phyloP scores from a whole-genome alignment of 345 rosid genomes.

The Hibiscus syriacus region DNA sequence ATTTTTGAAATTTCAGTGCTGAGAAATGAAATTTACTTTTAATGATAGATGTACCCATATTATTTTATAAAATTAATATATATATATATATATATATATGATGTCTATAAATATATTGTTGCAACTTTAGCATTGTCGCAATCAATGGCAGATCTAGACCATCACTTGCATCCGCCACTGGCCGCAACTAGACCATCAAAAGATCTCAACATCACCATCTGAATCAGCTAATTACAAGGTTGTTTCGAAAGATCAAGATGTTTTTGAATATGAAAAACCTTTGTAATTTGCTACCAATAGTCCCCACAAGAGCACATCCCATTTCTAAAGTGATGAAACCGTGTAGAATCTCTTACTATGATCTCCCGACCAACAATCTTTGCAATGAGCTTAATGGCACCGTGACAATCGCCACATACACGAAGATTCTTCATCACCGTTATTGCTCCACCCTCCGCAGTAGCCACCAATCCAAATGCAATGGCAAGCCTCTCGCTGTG shows the following conservation, averaged over 20 bases:
- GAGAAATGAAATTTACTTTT: too few relatives aligned
- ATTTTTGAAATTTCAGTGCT: too few relatives aligned
- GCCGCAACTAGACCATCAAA: too few relatives aligned
- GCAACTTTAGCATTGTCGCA: too few relatives aligned
- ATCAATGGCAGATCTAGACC: too few relatives aligned
- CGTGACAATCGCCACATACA: constrained; percentile 57
- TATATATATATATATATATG: too few relatives aligned
- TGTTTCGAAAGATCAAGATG: not conserved
- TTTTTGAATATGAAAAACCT: not conserved
- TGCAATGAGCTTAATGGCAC: constrained; percentile 32
- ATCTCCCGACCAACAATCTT: constrained; percentile 29
- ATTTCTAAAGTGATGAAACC: constrained; percentile 15
- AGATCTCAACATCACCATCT: too few relatives aligned
- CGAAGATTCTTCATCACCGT: constrained; percentile 75
- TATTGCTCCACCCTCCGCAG: constrained; percentile 34
- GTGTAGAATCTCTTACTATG: constrained; percentile 14
- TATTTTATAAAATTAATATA: too few relatives aligned
- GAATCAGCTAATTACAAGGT: not conserved
- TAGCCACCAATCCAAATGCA: constrained; percentile 44
- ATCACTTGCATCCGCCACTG: too few relatives aligned
- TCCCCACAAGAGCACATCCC: constrained; percentile 14
- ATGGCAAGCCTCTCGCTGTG: constrained; percentile 71
- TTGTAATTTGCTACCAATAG: constrained; percentile 8
- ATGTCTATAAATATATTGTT: too few relatives aligned
- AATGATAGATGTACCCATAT: too few relatives aligned